Evolutionary conservation across 1,284 basidiomycete species (phyloP), one percentile per base, ranked within the genome.

Genomic region (Tylopilus sp.): DNA sequence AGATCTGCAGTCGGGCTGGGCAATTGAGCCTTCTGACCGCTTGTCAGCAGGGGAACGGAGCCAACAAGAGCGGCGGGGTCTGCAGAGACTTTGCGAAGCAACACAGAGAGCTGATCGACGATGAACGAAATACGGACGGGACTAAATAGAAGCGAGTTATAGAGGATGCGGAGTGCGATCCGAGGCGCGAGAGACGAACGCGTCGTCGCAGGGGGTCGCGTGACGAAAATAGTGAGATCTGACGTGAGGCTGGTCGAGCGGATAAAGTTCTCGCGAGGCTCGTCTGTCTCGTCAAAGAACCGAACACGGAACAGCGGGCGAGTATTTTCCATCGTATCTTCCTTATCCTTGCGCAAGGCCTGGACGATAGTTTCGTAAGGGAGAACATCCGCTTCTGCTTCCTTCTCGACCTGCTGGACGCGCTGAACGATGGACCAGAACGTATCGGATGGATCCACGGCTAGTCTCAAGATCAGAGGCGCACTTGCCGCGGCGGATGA

Each of bases 131-230:
- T 95, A 24, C 98, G 88, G 4, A 87, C 79, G 19, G 91, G 86
- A 1, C 94, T 94, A 82, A 99, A 99, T 41, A 99, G 86, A 29
- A 99, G 86, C 36, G 97, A 97, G 84, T 99, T 99, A 87, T 98
- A 99, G 39, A 96, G 84, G 62, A 99, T 87, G 36, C 94, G 90
- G 51, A 99, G 87, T 16, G 93, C 90, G 60, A 98, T 89, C n/a
- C 80, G 87, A 4, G 95, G 93, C 15, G 90, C 91, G 62, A 95
- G 81, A 0, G 94, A 89, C 12, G 89, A 87, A 61, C 91, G 89
- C 22, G 90, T 88, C 1, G 91, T 89, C n/a, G 87, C 81, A 44
- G 90, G 83, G 55, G 91, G 86, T 60, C 91, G 83, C 33, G 89
- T 88, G 67, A 94, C 84, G 78, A 93, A 89, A 72, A 99, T 84